These are phyloP conservation scores for Rhizopus sp. DNA, from an alignment of 371 early-diverging fungal species.

Conservation along the genomic window DNA sequence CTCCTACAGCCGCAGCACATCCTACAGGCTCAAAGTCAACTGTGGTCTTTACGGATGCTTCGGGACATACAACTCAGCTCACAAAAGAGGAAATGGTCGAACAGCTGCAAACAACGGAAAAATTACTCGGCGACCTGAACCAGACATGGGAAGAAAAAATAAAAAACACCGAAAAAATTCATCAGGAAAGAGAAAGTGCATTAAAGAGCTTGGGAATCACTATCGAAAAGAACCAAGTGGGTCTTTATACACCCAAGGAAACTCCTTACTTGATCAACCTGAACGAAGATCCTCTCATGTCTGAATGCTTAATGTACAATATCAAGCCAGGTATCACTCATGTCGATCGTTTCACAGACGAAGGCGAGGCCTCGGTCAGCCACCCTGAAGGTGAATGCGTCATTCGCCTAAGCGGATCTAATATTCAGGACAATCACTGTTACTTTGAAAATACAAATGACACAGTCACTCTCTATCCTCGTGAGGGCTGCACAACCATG, in stretches of 20 bases:
- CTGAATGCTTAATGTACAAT: conserved; percentile 83
- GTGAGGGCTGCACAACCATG: conserved; percentile 59
- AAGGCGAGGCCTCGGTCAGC: conserved; percentile 9
- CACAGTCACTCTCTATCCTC: conserved; percentile 70
- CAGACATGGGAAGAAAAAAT: conserved; percentile 85
- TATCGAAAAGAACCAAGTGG: conserved; percentile 68
- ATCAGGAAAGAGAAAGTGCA: conserved; percentile 66
- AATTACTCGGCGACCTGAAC: conserved; percentile 76
- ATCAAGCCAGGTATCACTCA: conserved; percentile 72
- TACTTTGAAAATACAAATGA: conserved; percentile 70
- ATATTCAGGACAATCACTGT: conserved; percentile 76
- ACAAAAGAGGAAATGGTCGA: conserved; percentile 68
- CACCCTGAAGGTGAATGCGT: conserved; percentile 40
- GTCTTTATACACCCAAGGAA: conserved; percentile 76
- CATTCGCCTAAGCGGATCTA: conserved; percentile 74
- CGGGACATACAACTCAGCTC: conserved; percentile 46
- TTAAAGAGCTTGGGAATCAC: conserved; percentile 77
- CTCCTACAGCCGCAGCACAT: neutral
- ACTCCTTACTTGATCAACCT: conserved; percentile 85
- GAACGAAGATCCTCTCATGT: conserved; percentile 85
- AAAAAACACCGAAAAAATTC: conserved; percentile 67
- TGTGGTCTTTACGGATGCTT: conserved; percentile 49
- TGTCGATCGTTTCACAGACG: conserved; percentile 59
- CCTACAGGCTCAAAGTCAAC: conserved; percentile 18
- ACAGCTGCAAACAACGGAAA: conserved; percentile 78